phyloP scores from a whole-genome alignment of 495 filamentous ascomycete genomes.

The Penicillium psychrofluorescens region DNA sequence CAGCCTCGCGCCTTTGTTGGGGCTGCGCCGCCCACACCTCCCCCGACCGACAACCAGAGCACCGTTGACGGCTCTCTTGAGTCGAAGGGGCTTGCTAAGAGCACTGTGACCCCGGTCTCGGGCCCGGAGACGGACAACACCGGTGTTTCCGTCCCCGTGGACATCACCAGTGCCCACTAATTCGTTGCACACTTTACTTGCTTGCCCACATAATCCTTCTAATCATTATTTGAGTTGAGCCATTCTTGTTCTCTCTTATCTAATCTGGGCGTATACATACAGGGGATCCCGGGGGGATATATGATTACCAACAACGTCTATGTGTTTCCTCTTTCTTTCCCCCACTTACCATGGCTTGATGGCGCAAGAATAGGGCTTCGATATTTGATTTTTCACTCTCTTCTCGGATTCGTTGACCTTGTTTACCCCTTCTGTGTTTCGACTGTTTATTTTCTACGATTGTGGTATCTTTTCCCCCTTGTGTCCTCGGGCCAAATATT shows the following conservation, averaged over 20 bases:
- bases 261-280: slow-evolving; percentile 42
- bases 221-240: slow-evolving; percentile 18
- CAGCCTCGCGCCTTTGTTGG: slow-evolving; percentile 24
- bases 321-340: slow-evolving; percentile 12
- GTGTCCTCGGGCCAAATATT: not conserved
- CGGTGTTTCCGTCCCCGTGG: slow-evolving; percentile 23
- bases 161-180: slow-evolving; percentile 22
- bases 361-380: slow-evolving; percentile 28
- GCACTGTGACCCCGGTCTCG: slow-evolving; percentile 27
- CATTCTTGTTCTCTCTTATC: slow-evolving; percentile 20
- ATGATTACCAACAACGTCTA: slow-evolving; percentile 15
- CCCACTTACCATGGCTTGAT: slow-evolving; percentile 25
- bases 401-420: slow-evolving; percentile 11
- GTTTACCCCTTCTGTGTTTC: slow-evolving; percentile 9
- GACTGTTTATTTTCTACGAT: slow-evolving; percentile 2
- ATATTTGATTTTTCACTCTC: slow-evolving; percentile 11
- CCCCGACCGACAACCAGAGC: slow-evolving; percentile 33
- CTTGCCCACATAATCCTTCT: slow-evolving; percentile 32
- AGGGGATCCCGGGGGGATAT: slow-evolving; percentile 27
- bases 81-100: slow-evolving; percentile 26
- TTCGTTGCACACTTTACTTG: slow-evolving; percentile 22
- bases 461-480: slow-evolving; percentile 9
- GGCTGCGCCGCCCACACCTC: slow-evolving; percentile 37
- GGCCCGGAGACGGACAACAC: slow-evolving; percentile 26
- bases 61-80: slow-evolving; percentile 23